A percentile compares a stretch with the other conserved stretches of the same genome.
Evolutionary conservation across 768 basidiomycete genomes (phyloP).

Genomic region (Naematelia encephala): DNA sequence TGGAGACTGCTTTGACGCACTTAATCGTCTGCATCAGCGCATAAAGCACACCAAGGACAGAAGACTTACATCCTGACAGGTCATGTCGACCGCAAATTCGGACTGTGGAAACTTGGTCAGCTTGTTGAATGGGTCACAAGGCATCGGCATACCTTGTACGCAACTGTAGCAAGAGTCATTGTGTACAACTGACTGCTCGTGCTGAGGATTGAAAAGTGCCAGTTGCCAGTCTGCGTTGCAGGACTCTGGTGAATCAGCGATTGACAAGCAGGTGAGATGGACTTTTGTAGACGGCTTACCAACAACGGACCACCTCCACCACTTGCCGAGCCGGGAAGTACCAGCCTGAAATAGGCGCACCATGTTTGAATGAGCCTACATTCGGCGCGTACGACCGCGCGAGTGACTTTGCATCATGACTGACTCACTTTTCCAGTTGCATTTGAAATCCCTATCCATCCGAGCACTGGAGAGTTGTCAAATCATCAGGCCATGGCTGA

Average conservation of each 20-base stretch:
- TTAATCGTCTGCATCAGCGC: slow-evolving; percentile 7
- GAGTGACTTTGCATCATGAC: not conserved
- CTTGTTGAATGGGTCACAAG: not conserved
- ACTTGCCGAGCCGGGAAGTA: too few relatives aligned
- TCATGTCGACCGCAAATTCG: slow-evolving; percentile 52
- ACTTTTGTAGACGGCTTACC: not conserved
- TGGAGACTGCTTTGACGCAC: slow-evolving; percentile 47
- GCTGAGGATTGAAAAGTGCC: not conserved
- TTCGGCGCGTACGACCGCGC: too few relatives aligned
- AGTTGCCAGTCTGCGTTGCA: too few relatives aligned
- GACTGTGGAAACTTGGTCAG: slow-evolving; percentile 26
- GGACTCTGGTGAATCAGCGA: too few relatives aligned
- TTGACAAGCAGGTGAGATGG: not conserved
- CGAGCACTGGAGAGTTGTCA: too few relatives aligned
- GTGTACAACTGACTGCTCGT: not conserved
- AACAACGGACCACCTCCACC: not conserved
- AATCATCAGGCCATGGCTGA: slow-evolving; percentile 35
- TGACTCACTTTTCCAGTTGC: not conserved
- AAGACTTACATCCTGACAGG: slow-evolving; percentile 44
- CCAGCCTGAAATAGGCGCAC: too few relatives aligned
- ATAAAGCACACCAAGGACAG: not conserved
- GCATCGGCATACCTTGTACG: slow-evolving; percentile 9
- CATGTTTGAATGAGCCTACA: too few relatives aligned
- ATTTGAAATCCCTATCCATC: not conserved
- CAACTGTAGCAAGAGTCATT: slow-evolving; percentile 32